Evolutionary conservation across 2,329 filamentous ascomycete species (phyloP).

Genomic region (Coniosporium tulheliwenetii): DNA sequence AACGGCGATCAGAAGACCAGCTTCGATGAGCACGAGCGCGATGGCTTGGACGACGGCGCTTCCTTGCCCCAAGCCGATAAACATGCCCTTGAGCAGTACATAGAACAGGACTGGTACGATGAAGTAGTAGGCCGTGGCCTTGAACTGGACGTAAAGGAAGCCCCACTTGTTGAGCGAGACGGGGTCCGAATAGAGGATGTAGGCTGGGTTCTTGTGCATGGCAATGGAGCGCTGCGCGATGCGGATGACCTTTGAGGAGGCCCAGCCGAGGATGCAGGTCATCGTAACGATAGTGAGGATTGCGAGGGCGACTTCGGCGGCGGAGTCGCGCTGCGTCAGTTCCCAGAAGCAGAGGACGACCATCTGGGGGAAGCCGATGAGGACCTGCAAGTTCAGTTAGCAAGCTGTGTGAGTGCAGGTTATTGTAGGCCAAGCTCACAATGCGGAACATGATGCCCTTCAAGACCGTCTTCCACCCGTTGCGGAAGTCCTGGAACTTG

Average conservation of each 20-base stretch:
- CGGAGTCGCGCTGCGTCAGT: slow-evolving; percentile 70
- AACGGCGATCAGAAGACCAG: slow-evolving; percentile 57
- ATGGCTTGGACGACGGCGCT: slow-evolving; percentile 62
- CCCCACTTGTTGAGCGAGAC: slow-evolving; percentile 93
- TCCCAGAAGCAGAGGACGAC: slow-evolving; percentile 87
- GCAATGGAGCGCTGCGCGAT: slow-evolving; percentile 76
- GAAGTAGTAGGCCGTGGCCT: slow-evolving; percentile 90
- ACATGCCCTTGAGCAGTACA: slow-evolving; percentile 74
- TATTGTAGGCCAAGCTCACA: slow-evolving; percentile 15
- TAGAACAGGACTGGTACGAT: slow-evolving; percentile 68
- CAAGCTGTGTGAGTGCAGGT: slow-evolving; percentile 1
- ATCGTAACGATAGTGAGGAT: slow-evolving; percentile 80
- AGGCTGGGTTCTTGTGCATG: slow-evolving; percentile 92
- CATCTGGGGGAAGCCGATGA: slow-evolving; percentile 88
- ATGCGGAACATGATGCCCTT: slow-evolving; percentile 90
- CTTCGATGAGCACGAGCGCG: slow-evolving; percentile 70
- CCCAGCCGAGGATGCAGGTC: slow-evolving; percentile 65
- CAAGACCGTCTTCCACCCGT: slow-evolving; percentile 81
- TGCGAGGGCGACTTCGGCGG: slow-evolving; percentile 72
- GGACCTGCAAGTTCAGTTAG: slow-evolving; percentile 28
- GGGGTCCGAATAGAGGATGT: slow-evolving; percentile 94
- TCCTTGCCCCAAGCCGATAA: slow-evolving; percentile 67
- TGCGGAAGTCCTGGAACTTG: slow-evolving; percentile 85
- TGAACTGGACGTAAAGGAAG: slow-evolving; percentile 93
- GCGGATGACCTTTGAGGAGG: slow-evolving; percentile 74